These are phyloP conservation scores for Torulaspora pretoriensis DNA, from an alignment of 1,139 yeast species.

Conservation along the genomic window DNA sequence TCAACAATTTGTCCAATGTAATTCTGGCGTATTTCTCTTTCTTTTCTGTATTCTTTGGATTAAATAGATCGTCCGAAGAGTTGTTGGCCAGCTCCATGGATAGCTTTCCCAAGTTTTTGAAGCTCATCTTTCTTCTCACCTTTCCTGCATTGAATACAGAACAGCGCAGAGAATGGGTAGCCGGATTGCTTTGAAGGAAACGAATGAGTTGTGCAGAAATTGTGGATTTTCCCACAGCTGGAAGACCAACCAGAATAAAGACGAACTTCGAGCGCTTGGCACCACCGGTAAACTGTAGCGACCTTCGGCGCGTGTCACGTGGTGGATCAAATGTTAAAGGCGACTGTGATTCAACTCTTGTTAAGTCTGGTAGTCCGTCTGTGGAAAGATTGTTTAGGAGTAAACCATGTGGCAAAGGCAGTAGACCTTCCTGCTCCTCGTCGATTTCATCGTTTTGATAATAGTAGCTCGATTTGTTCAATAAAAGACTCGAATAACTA, in stretches of 20 bases:
- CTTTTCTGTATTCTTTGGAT: slow-evolving; percentile 44
- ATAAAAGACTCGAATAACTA: slow-evolving; percentile 14
- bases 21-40: slow-evolving; percentile 59
- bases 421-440: slow-evolving; percentile 2
- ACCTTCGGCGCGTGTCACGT: slow-evolving; percentile 11
- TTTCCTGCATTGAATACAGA: slow-evolving; percentile 53
- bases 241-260: slow-evolving; percentile 59
- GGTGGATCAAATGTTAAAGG: slow-evolving; percentile 13
- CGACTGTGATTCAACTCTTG: slow-evolving; percentile 8
- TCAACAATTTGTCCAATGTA: slow-evolving; percentile 49
- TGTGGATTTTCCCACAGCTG: slow-evolving; percentile 70
- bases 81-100: slow-evolving; percentile 30
- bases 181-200: slow-evolving; percentile 37
- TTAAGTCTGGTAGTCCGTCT: slow-evolving; percentile 9
- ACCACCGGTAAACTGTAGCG: neutral
- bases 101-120: slow-evolving; percentile 19
- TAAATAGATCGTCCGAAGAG: slow-evolving; percentile 43
- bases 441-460: slow-evolving; percentile 16
- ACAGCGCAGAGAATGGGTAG: slow-evolving; percentile 28
- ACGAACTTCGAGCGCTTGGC: slow-evolving; percentile 37
- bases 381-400: slow-evolving; percentile 7
- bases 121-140: slow-evolving; percentile 43
- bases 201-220: slow-evolving; percentile 50
- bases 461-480: slow-evolving; percentile 16
- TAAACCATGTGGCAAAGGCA: slow-evolving; percentile 9